These are phyloP conservation scores for Colletotrichum sp. DNA, from an alignment of 2,329 filamentous ascomycete genomes.

Conservation along the genomic window DNA sequence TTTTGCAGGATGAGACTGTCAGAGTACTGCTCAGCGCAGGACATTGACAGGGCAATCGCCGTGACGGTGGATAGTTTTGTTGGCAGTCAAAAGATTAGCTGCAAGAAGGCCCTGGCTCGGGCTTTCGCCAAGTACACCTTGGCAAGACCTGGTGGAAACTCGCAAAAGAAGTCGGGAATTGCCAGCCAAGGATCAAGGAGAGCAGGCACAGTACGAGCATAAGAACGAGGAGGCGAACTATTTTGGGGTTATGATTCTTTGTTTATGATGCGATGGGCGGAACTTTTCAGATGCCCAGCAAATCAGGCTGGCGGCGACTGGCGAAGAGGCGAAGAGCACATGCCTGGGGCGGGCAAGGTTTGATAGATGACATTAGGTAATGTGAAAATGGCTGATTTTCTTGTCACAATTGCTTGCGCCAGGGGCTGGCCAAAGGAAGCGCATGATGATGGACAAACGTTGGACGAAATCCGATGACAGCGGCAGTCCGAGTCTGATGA, in stretches of 20 bases:
- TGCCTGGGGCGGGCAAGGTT: background rate
- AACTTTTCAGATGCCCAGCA: background rate
- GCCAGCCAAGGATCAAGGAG: slow-evolving; percentile 23
- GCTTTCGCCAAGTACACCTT: slow-evolving; percentile 95
- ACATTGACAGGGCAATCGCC: slow-evolving; percentile 96
- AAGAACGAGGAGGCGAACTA: background rate
- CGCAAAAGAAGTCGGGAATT: slow-evolving; percentile 25
- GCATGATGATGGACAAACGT: background rate
- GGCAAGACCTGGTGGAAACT: slow-evolving; percentile 44
- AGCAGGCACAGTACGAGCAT: slow-evolving; percentile 12
- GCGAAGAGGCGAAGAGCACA: slow-evolving; percentile 19
- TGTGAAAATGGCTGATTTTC: background rate
- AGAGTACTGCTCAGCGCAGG: slow-evolving; percentile 87
- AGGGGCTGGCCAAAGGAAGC: background rate
- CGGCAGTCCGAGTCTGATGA: background rate
- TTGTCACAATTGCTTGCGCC: background rate
- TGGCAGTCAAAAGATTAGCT: slow-evolving; percentile 94
- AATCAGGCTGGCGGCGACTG: slow-evolving; percentile 12
- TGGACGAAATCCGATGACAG: background rate
- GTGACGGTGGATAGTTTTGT: slow-evolving; percentile 97
- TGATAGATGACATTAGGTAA: slow-evolving; percentile 7
- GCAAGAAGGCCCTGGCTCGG: slow-evolving; percentile 92
- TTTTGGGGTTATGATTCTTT: background rate
- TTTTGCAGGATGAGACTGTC: slow-evolving; percentile 99
- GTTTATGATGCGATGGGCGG: background rate